Percentiles rank a stretch among this genome's conserved stretches.
Conservation (phyloP, 192 early-diverging fungal species). For the Linnemannia zychae region DNA sequence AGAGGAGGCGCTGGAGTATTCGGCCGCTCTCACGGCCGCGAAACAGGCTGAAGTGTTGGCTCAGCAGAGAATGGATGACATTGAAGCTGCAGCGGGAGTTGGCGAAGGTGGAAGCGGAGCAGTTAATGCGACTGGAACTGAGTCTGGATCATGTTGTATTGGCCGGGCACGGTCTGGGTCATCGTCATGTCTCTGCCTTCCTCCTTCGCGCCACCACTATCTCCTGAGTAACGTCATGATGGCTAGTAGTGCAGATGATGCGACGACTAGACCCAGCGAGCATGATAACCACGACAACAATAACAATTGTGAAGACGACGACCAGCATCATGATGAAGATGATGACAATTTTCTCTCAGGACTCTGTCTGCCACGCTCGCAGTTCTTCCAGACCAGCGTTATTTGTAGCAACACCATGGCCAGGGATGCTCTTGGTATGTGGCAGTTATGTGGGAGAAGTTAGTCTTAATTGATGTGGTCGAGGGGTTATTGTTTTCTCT, state of each 20-base stretch:
- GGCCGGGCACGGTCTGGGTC: not conserved
- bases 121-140: not conserved
- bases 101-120: not conserved
- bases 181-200: not conserved
- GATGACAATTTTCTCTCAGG: conserved; percentile 41
- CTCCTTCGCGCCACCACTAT: not conserved
- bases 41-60: not conserved
- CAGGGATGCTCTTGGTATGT: conserved; percentile 46
- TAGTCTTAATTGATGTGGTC: not conserved
- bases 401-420: conserved; percentile 56
- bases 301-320: not conserved
- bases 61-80: not conserved
- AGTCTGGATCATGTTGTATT: not conserved
- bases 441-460: not conserved
- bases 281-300: not conserved
- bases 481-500: not conserved
- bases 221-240: not conserved
- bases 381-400: conserved; percentile 43
- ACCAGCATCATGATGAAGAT: conserved; percentile 2
- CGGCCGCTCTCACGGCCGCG: conserved; percentile 15
- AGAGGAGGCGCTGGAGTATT: conserved; percentile 31
- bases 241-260: not conserved
- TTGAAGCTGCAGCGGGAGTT: not conserved
- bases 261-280: too few species aligned
- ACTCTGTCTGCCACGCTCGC: conserved; percentile 28